Evolutionary conservation across 2,329 filamentous ascomycete species (phyloP), one percentile per base, ranked within the genome.

Genomic region (Zymoseptoria tritici): DNA sequence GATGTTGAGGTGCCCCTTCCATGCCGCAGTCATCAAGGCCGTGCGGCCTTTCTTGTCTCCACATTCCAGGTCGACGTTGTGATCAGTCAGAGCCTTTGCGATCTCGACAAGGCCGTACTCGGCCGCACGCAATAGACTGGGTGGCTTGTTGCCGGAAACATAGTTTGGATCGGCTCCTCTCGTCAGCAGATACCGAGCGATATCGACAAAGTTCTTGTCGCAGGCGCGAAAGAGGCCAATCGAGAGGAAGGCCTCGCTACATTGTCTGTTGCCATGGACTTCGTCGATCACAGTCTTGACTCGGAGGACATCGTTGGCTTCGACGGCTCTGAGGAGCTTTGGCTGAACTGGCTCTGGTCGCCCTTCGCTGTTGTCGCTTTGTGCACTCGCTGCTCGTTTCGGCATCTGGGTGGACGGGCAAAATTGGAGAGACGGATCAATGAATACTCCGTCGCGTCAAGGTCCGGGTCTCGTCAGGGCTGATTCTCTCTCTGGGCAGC

Each of bases 21-120:
- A 77, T 7, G 77, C 76, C 4, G 77, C 76, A 1, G 73, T 76
- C 75, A 77, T 78, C 49, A 78, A 61, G 50, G 73, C 74, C 49
- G 75, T 77, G 16, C 76, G 69, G 4, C 75, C 75, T 59, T 78
- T 79, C 54, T 78, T 76, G 66, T 83, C 80, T 24, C 55, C 46
- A 16, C 64, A 62, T 54, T 68, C 66, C 29, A 64, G 22, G 55
- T 67, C 59, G 13, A 62, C 64, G 16, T 61, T 57, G 50, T 64
- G 57, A 22, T 67, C 64, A 19, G 63, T 60, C 3, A 67, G 58
- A n/a, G 60, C 56, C 20, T 63, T 57, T 6, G 61, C 58, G 7
- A 67, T 59, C 2, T 59, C 59, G 9, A 22, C 24, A 16, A 61
- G 60, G 22, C 65, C 65, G 57, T 62, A 57, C 50, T 64, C 63